Percentiles rank a stretch among this genome's conserved stretches.
Conservation (phyloP, 371 early-diverging fungal species). For the Edhazardia aedis region DNA sequence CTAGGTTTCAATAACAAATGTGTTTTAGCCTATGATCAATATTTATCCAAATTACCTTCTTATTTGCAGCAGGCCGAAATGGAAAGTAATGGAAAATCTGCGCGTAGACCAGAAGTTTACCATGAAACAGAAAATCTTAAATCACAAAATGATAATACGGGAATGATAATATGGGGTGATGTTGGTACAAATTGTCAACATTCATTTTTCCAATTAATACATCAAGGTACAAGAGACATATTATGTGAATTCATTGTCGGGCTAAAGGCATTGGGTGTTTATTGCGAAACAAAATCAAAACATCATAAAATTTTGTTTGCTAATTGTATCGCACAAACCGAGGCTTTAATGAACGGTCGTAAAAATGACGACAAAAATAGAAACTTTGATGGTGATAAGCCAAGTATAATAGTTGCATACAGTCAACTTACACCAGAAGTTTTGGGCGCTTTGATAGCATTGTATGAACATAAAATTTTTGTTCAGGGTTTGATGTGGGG, state of each 20-base stretch:
- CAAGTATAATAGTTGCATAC: slow-evolving; percentile 77
- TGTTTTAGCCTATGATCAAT: slow-evolving; percentile 86
- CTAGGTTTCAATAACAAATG: slow-evolving; percentile 74
- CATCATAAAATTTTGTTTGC: slow-evolving; percentile 79
- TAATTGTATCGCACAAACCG: slow-evolving; percentile 93
- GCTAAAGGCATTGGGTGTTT: slow-evolving; percentile 48
- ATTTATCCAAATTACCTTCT: slow-evolving; percentile 74
- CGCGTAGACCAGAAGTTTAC: slow-evolving; percentile 55
- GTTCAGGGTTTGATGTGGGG: slow-evolving; percentile 85
- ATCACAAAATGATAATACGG: slow-evolving; percentile 54
- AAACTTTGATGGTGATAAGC: slow-evolving; percentile 76
- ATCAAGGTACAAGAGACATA: slow-evolving; percentile 84
- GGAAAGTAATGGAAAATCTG: slow-evolving; percentile 95
- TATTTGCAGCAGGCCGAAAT: slow-evolving; percentile 94
- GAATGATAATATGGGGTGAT: slow-evolving; percentile 94
- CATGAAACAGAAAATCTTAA: slow-evolving; percentile 47
- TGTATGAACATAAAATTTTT: slow-evolving; percentile 98
- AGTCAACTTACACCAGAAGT: slow-evolving; percentile 68
- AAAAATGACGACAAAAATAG: slow-evolving; percentile 56
- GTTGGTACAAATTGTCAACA: slow-evolving; percentile 96
- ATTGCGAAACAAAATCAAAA: slow-evolving; percentile 39
- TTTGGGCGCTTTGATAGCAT: slow-evolving; percentile 70
- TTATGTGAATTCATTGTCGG: slow-evolving; percentile 84
- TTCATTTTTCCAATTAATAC: slow-evolving; percentile 93
- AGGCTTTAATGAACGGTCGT: slow-evolving; percentile 83